These are phyloP conservation scores for Stylosanthes scabra DNA, from an alignment of 331 rosid genomes.

Conservation along the genomic window DNA sequence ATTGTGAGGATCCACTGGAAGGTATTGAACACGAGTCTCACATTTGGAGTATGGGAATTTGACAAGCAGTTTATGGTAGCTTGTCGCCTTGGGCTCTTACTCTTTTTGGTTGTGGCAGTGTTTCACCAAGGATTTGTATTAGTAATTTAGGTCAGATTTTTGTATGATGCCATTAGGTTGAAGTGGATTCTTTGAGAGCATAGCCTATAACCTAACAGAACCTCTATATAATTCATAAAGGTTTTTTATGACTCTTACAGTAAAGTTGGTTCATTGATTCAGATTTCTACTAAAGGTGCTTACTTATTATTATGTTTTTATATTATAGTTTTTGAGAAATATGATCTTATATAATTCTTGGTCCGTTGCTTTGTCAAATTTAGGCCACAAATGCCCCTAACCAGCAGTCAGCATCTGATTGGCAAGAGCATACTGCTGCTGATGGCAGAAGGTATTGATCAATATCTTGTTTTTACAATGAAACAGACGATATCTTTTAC, in stretches of 20 bases:
- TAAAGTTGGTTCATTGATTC: constrained; percentile 19
- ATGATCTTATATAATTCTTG: constrained; percentile 30
- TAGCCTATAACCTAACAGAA: constrained; percentile 5
- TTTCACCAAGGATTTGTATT: neutral
- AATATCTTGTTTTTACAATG: constrained; percentile 16
- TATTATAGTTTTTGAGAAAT: constrained; percentile 33
- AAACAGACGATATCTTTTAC: constrained; percentile 7
- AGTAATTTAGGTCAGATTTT: constrained; percentile 7
- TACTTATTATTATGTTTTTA: constrained; percentile 7
- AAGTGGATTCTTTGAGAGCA: constrained; percentile 27
- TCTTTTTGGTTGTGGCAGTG: neutral
- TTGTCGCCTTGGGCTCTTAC: neutral
- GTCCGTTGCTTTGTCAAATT: constrained; percentile 30
- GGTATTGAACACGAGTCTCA: neutral
- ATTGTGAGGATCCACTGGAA: neutral
- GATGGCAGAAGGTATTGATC: constrained; percentile 91
- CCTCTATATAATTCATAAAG: constrained; percentile 4
- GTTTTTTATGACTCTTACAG: constrained; percentile 24
- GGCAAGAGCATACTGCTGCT: constrained; percentile 96
- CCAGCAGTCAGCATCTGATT: constrained; percentile 79
- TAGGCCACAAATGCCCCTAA: constrained; percentile 59
- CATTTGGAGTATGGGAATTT: neutral
- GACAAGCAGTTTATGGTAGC: neutral
- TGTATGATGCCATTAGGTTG: constrained; percentile 10
- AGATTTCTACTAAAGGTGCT: constrained; percentile 14